These are phyloP conservation scores for Cladorrhinum sp. DNA, from an alignment of 2,329 filamentous ascomycete species.

Conservation along the genomic window DNA sequence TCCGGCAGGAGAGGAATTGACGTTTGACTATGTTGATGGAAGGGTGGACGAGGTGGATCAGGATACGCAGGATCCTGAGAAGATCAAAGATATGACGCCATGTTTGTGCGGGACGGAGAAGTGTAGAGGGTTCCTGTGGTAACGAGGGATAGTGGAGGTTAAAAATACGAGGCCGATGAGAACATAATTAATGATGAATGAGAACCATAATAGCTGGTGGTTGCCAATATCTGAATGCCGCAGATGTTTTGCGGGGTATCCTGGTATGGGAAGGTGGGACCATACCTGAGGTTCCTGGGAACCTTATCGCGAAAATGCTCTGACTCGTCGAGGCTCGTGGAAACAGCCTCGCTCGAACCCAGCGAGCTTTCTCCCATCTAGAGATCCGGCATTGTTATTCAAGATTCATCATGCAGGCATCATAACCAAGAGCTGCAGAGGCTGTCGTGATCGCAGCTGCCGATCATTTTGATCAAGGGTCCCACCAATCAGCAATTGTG, in stretches of 20 bases:
- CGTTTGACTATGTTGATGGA: conserved; percentile 71
- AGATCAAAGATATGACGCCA: conserved; percentile 51
- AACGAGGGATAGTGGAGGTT: not conserved
- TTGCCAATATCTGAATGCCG: not conserved
- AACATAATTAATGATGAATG: too few relatives aligned
- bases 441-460: conserved; percentile 49
- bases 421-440: not conserved
- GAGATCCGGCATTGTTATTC: too few relatives aligned
- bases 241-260: not conserved
- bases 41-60: conserved; percentile 51
- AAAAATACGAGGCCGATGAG: not conserved
- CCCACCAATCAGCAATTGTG: not conserved
- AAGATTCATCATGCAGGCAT: not conserved
- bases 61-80: conserved; percentile 48
- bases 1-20: conserved; percentile 63
- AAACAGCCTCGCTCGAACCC: too few relatives aligned
- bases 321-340: too few relatives aligned
- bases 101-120: conserved; percentile 63
- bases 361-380: too few relatives aligned
- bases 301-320: too few relatives aligned
- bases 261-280: not conserved
- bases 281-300: too few relatives aligned
- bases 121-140: conserved; percentile 69
- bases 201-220: too few relatives aligned
- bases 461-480: not conserved